phyloP scores from a whole-genome alignment of 208 protist genomes.

The Trypanosoma platydactyli region DNA sequence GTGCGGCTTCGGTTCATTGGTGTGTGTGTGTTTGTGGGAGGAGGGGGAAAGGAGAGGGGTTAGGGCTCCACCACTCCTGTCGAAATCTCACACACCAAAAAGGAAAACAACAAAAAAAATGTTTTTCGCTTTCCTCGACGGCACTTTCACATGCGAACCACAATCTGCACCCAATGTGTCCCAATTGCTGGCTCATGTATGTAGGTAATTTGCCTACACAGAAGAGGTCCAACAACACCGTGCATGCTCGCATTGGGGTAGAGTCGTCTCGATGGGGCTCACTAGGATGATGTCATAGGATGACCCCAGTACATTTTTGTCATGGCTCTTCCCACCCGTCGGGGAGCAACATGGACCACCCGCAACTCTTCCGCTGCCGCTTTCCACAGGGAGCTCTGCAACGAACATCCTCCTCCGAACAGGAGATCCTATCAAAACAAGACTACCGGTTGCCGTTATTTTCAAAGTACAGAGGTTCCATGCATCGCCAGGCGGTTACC shows the following conservation, averaged over 20 bases:
- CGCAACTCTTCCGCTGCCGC: conserved; percentile 51
- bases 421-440: conserved; percentile 3
- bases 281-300: conserved; percentile 5
- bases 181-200: conserved; percentile 8
- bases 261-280: not conserved
- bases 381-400: conserved; percentile 28
- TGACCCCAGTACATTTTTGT: not conserved
- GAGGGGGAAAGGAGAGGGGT: too few species aligned
- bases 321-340: not conserved
- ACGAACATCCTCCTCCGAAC: not conserved
- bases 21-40: too few species aligned
- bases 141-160: too few species aligned
- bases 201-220: not conserved
- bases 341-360: conserved; percentile 39
- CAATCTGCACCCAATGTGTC: not conserved
- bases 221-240: not conserved
- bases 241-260: conserved; percentile 9
- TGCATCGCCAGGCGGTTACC: not conserved
- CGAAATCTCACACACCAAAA: too few species aligned
- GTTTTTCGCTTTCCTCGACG: too few species aligned
- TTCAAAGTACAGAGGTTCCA: not conserved
- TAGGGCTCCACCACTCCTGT: too few species aligned
- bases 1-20: too few species aligned
- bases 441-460: not conserved
- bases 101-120: too few species aligned